Percentiles rank a stretch among this genome's conserved stretches.
phyloP scores from a whole-genome alignment of 2,329 filamentous ascomycete species.

The Fusarium sp. region DNA sequence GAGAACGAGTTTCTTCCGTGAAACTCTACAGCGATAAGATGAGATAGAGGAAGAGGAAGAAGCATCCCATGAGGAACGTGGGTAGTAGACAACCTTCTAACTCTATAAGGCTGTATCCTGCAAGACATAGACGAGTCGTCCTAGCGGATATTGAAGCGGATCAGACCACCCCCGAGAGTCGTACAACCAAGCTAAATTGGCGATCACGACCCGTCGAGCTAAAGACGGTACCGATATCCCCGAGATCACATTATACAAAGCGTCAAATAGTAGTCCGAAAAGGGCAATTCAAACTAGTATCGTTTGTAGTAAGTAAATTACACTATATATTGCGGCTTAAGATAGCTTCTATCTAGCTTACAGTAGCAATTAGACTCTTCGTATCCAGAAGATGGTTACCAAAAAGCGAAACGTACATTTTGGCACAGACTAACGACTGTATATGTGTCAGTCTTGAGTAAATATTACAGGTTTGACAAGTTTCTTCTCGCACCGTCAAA shows the following conservation, averaged over 20 bases:
- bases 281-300: not conserved
- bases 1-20: not conserved
- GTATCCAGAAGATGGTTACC: not conserved
- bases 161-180: not conserved
- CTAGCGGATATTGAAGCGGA: not conserved
- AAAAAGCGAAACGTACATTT: not conserved
- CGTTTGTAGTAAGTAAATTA: not conserved
- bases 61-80: not conserved
- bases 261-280: too few species aligned
- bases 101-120: not conserved
- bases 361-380: not conserved
- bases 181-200: not conserved
- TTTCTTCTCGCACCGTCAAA: not conserved
- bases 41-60: not conserved
- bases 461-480: not conserved
- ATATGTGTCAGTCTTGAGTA: not conserved
- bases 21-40: rapidly evolving
- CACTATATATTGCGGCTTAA: not conserved
- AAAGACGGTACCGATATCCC: too few species aligned
- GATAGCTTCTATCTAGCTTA: not conserved
- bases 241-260: not conserved
- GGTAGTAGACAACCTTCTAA: not conserved
- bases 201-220: not conserved
- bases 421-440: not conserved
- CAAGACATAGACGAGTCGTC: not conserved